Base-by-base conservation (phyloP, 2,329 filamentous ascomycete species). In the Cadophora malorum region DNA sequence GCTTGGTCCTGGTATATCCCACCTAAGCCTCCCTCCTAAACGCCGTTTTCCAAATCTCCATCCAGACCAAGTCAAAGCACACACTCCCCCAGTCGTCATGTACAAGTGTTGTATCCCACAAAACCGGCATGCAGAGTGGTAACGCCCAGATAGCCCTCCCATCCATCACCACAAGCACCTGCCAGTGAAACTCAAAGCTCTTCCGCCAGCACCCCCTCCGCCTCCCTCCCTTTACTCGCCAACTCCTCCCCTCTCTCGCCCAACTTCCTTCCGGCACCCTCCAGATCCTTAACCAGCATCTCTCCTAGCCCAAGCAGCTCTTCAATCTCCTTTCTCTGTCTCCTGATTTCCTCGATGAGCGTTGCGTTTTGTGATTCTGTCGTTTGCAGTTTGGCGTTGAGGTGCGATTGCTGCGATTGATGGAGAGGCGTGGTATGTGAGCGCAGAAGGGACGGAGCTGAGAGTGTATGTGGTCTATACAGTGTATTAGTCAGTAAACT, bases 311-410 rank as follows among this genome's bases (percentile, higher is more conserved):
- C 78, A 25, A 88, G 77, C 50, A 90, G 78, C 23, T 76, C 78
- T 64, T 83, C 83, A 45, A 88, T 84, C 78, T 89, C 87, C 1
- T 78, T 79, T 69, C 86, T 82, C 80, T 90, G 88, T 50, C 76
- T 78, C 62, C 79, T 78, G 14, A 90, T 80, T 64, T 83, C 82
- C 53, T 82, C 81, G 67, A 83, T 84, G 21, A 89, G 78, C 6
- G 78, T 80, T 16, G 84, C 83, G 75, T 90, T 90, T 73, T 85
- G 82, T 19, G 83, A 80, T 75, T 89, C 86, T 53, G 81, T 82
- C 25, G 85, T 87, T 74, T 86, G 84, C 41, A 90, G 79, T 58
- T 80, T 81, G 9, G 85, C 86, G 74, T 86, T 87, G 69, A 90
- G 83, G 72, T 84, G 83, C 2, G 82, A 83, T 65, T 84, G 84